Base-by-base conservation (phyloP, 345 rosid species). In the Melaleuca quinquenervia region DNA sequence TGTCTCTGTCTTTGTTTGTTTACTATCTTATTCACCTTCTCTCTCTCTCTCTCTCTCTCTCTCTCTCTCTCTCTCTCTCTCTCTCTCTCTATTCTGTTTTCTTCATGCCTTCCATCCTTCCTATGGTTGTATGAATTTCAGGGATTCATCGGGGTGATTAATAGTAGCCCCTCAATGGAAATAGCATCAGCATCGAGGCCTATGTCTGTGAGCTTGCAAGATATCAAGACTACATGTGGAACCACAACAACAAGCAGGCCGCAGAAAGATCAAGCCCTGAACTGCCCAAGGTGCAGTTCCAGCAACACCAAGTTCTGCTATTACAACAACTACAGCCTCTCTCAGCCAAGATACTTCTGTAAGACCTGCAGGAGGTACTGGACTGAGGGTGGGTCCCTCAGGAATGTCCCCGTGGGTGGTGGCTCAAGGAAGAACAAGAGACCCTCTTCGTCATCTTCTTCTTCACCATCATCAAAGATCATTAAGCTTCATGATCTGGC, bases 311-410 rank as follows among this genome's bases (percentile, higher is more conserved):
- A 97, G 89, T 97, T 97, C 90, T 97, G 99, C 88, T 97, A 97
- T 88, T 97, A 97, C 91, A 97, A 97, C 94, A 97, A 97, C 89
- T 97, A 97, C 92, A 97, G 99, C 85, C 95, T 97, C 88, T 93
- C 99, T 22, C 99, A 97, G 58, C 99, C 99, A n/a, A 93, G 99
- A 86, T 97, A 94, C 92, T 94, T 95, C 80, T 97, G 99, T 89
- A 97, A 97, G 95, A 92, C 97, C 85, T 97, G 99, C 87, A 91
- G 96, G 91, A 95, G 99, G 93, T 97, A 97, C 83, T 97, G 99
- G 99, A 97, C 99, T 48, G 98, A 96, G 89, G 99, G 99, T 7
- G 99, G 99, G 22, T 96, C 99, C 32, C 93, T 96, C 5, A 92
- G 99, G 84, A 97, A 95, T 87, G 96, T 97, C 84, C 99, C 99